phyloP scores from a whole-genome alignment of 805 yeast genomes.

The Barnettozyma populi region DNA sequence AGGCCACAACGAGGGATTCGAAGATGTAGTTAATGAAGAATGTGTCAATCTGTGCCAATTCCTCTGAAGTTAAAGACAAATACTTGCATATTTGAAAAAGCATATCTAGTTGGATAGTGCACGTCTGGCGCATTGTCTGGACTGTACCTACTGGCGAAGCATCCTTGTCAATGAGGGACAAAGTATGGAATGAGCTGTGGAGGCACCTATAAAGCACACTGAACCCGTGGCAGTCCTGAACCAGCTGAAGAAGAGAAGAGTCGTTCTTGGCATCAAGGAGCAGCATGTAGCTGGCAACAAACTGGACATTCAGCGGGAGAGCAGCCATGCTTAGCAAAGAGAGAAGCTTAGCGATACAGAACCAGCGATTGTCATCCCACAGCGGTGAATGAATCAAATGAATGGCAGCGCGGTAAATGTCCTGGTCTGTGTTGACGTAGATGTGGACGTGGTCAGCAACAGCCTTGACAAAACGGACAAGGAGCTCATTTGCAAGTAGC shows the following conservation, averaged over 20 bases:
- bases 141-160: slow-evolving; percentile 29
- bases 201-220: slow-evolving; percentile 38
- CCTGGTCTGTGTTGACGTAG: slow-evolving; percentile 25
- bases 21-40: slow-evolving; percentile 45
- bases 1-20: slow-evolving; percentile 38
- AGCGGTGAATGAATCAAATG: slow-evolving; percentile 28
- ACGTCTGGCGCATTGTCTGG: slow-evolving; percentile 31
- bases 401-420: slow-evolving; percentile 32
- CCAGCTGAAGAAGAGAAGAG: slow-evolving; percentile 35
- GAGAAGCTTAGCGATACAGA: slow-evolving; percentile 45
- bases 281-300: slow-evolving; percentile 38
- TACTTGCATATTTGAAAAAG: slow-evolving; percentile 51
- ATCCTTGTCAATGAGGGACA: slow-evolving; percentile 23
- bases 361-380: slow-evolving; percentile 34
- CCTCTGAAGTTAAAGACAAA: slow-evolving; percentile 37
- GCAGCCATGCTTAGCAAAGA: slow-evolving; percentile 36
- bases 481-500: slow-evolving; percentile 14
- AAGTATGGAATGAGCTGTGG: slow-evolving; percentile 26
- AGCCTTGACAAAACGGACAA: slow-evolving; percentile 19
- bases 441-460: slow-evolving; percentile 23
- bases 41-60: slow-evolving; percentile 37
- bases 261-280: slow-evolving; percentile 41
- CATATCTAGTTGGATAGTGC: slow-evolving; percentile 44
- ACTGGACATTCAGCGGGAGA: slow-evolving; percentile 32
- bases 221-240: slow-evolving; percentile 51